Percentiles rank a stretch among this genome's conserved stretches.
These are phyloP conservation scores for Prillingera fragicola DNA, from an alignment of 1,284 basidiomycete genomes.

Conservation along the genomic window DNA sequence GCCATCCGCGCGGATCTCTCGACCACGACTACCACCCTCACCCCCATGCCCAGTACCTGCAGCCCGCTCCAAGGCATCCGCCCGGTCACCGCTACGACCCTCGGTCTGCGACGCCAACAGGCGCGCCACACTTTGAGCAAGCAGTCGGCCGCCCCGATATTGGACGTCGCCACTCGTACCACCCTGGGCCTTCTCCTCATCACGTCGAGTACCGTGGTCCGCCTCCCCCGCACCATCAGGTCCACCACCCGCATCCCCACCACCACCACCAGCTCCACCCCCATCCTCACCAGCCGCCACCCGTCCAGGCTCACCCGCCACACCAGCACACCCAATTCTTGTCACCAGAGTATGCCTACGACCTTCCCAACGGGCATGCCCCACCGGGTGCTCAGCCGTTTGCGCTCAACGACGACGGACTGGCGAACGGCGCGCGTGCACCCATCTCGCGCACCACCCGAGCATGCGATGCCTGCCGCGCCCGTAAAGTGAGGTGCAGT, in stretches of 20 bases:
- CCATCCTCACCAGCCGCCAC: background rate
- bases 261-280: background rate
- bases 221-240: background rate
- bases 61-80: too few relatives aligned
- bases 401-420: slow-evolving; percentile 1
- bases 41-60: too few relatives aligned
- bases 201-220: background rate
- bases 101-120: background rate
- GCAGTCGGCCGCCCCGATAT: background rate
- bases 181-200: background rate
- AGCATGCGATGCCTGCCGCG: slow-evolving; percentile 44
- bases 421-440: slow-evolving; percentile 26
- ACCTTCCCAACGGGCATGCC: background rate
- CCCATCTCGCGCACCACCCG: slow-evolving; percentile 45
- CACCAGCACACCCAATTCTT: background rate
- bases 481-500: slow-evolving; percentile 43
- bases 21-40: too few relatives aligned
- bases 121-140: too few relatives aligned
- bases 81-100: too few relatives aligned
- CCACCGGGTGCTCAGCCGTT: background rate
- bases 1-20: too few relatives aligned
- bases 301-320: background rate
- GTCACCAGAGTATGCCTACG: slow-evolving; percentile 1
- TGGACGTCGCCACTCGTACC: background rate
- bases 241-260: background rate